A percentile compares a stretch with the other conserved stretches of the same genome.
These are phyloP conservation scores for sunflower (Helianthus annuus) DNA, from an alignment of 129 eudicot genomes.

Conservation along the genomic window DNA sequence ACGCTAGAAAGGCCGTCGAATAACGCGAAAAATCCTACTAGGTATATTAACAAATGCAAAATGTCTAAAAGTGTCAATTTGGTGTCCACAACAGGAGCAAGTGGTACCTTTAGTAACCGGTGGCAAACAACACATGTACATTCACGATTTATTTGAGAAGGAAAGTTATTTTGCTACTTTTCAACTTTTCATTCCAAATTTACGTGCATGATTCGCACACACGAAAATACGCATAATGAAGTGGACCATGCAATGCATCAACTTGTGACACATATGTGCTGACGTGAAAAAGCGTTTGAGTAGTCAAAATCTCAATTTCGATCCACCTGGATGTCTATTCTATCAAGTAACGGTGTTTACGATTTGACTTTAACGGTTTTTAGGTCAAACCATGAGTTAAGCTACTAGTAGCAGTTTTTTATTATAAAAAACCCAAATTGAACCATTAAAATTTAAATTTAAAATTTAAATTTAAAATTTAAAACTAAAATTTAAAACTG, in stretches of 20 bases:
- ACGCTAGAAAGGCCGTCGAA: too few species aligned
- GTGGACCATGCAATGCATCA: constrained; percentile 23
- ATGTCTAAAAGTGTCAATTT: neutral
- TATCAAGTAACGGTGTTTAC: too few species aligned
- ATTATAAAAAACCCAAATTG: too few species aligned
- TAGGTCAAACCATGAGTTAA: too few species aligned
- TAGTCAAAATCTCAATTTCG: neutral
- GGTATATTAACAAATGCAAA: too few species aligned
- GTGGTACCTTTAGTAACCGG: constrained; percentile 7
- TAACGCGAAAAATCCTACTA: too few species aligned
- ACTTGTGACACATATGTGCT: constrained; percentile 10
- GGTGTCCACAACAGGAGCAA: constrained; percentile 7
- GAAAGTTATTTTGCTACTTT: constrained; percentile 2
- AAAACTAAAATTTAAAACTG: too few species aligned
- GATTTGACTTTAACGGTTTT: too few species aligned
- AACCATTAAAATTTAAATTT: too few species aligned
- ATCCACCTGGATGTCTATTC: too few species aligned
- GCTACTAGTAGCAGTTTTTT: too few species aligned
- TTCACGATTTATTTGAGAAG: neutral
- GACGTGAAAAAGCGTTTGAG: constrained; percentile 1
- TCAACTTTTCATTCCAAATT: constrained; percentile 19
- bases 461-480: too few species aligned
- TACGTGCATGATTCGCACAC: constrained; percentile 17
- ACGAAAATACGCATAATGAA: constrained; percentile 2
- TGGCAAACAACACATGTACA: constrained; percentile 11